Evolutionary conservation across 1,139 yeast genomes (phyloP), one percentile per base, ranked within the genome.

Genomic region (Saccharomyces hybrid): DNA sequence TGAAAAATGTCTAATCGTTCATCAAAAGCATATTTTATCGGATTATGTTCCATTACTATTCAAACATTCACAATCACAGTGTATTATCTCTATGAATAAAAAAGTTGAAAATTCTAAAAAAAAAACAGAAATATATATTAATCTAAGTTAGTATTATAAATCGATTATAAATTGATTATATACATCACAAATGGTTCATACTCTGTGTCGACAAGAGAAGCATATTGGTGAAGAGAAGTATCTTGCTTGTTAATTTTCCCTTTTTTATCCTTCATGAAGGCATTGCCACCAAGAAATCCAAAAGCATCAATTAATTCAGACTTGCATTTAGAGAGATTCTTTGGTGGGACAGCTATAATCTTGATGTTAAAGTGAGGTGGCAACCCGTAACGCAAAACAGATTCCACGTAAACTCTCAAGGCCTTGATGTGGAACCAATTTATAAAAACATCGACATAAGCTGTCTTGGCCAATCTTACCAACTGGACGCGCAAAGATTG

Each of bases 181-280:
- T 88, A 91, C 65, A 91, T 73, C 54, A 91, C 99, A 74, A 93
- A 93, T 50, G 98, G 98, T 73, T 91, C 96, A 70, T 90, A 93
- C 59, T 93, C 97, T 46, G 93, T 82, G 72, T 93, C 98, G 51
- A 90, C 97, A 67, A 93, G 75, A 7, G 95, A 82, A 25, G 97
- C 95, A 70, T 88, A 93, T 70, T 93, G 97, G 64, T 84, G 81
- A 65, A 93, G 78, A 55, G 82, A 84, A 54, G 78, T 70, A 60
- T 82, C 86, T 56, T 79, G 76, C 46, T 64, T 64, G 65, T 81
- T 76, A 58, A 85, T 78, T 59, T 83, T 81, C 53, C 89, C 89
- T 64, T 78, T 77, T 63, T 78, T 80, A 68, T 84, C 89, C 59
- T 77, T 76, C 27, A 73, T 70, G 66, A 86, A 86, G 0, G 96